Conservation (phyloP, 768 basidiomycete species). For the Boletus vermiculosoides region DNA sequence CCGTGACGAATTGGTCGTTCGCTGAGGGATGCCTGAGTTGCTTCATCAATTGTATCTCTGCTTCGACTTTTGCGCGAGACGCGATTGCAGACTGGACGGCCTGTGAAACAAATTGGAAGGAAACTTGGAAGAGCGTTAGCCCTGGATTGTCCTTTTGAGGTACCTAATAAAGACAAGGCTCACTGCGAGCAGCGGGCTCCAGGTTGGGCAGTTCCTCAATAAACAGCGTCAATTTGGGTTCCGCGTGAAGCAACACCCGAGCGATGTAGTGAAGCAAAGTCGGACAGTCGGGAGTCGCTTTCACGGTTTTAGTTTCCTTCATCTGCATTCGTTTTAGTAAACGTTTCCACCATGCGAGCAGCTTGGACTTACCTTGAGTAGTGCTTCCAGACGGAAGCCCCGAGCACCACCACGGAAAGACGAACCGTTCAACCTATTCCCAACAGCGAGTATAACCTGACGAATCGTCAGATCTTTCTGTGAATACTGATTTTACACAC, state of each 20-base stretch:
- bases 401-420: slow-evolving; percentile 80
- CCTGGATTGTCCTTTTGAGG: neutral
- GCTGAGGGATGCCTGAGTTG: slow-evolving; percentile 30
- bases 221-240: slow-evolving; percentile 66
- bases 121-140: slow-evolving; percentile 48
- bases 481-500: neutral
- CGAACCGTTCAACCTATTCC: slow-evolving; percentile 80
- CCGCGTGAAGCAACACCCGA: slow-evolving; percentile 62
- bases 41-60: slow-evolving; percentile 50
- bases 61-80: slow-evolving; percentile 56
- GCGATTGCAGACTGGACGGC: slow-evolving; percentile 55
- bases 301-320: slow-evolving; percentile 78
- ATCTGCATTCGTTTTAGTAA: slow-evolving; percentile 45
- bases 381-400: slow-evolving; percentile 81
- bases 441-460: slow-evolving; percentile 71
- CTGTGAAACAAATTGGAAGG: slow-evolving; percentile 61
- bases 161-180: neutral
- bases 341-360: neutral
- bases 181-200: slow-evolving; percentile 81
- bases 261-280: slow-evolving; percentile 93
- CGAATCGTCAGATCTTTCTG: neutral
- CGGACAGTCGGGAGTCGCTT: slow-evolving; percentile 66
- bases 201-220: slow-evolving; percentile 78
- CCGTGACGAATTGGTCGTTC: slow-evolving; percentile 60
- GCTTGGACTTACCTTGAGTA: slow-evolving; percentile 64